These are phyloP conservation scores for Pseudocercospora fijiensis DNA, from an alignment of 2,329 filamentous ascomycete genomes.

Conservation along the genomic window DNA sequence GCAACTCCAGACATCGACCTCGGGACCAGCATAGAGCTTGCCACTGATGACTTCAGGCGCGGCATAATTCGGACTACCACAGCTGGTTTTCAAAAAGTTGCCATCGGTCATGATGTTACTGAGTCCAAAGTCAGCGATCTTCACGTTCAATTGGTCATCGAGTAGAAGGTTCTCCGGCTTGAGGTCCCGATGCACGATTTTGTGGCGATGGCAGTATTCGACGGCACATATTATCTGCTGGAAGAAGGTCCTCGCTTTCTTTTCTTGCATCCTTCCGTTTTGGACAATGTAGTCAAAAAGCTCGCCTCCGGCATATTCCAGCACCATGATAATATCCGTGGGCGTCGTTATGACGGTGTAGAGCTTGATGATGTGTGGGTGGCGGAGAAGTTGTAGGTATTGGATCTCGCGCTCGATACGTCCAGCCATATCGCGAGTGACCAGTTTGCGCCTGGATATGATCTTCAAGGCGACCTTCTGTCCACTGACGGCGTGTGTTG, in stretches of 20 bases:
- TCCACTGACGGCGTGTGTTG: slow-evolving; percentile 84
- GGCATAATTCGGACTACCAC: slow-evolving; percentile 96
- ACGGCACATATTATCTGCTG: slow-evolving; percentile 99
- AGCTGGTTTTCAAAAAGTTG: slow-evolving; percentile 98
- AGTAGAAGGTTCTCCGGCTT: slow-evolving; percentile 96
- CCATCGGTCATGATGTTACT: slow-evolving; percentile 99
- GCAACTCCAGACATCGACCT: slow-evolving; percentile 96
- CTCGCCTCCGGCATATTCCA: slow-evolving; percentile 95
- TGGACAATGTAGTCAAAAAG: slow-evolving; percentile 98
- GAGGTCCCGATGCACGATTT: slow-evolving; percentile 95
- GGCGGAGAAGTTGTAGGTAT: slow-evolving; percentile 89
- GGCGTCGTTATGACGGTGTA: slow-evolving; percentile 94
- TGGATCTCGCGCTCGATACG: slow-evolving; percentile 97
- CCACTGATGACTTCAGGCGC: slow-evolving; percentile 97
- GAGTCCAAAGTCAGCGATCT: slow-evolving; percentile 97
- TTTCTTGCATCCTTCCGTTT: slow-evolving; percentile 85
- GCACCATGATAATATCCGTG: slow-evolving; percentile 96
- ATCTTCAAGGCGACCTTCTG: slow-evolving; percentile 98
- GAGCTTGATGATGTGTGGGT: slow-evolving; percentile 99
- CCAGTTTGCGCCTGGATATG: slow-evolving; percentile 91
- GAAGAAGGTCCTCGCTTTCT: slow-evolving; percentile 94
- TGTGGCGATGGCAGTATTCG: slow-evolving; percentile 97
- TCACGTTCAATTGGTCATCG: slow-evolving; percentile 94
- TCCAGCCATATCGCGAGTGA: slow-evolving; percentile 96
- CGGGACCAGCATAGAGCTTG: slow-evolving; percentile 93